phyloP scores from a whole-genome alignment of 805 yeast genomes.

The Wickerhamiella nectarea region DNA sequence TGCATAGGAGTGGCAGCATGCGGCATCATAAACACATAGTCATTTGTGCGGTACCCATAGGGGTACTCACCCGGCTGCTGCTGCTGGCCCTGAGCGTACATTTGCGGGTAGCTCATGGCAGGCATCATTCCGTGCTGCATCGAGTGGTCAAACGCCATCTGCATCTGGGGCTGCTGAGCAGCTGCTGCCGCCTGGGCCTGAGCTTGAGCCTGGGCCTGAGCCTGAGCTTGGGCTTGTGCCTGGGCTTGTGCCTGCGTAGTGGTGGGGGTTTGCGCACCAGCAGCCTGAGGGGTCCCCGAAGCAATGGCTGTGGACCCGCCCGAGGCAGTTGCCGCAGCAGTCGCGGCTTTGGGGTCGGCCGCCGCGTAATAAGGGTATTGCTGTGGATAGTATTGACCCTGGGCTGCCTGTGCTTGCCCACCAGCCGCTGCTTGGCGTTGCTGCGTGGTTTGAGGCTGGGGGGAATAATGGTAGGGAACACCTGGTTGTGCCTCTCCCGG shows the following conservation, averaged over 20 bases:
- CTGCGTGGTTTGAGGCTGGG: slow-evolving; percentile 5
- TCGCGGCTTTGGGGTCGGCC: no score
- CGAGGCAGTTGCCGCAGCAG: neutral
- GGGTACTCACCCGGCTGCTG: slow-evolving; percentile 10
- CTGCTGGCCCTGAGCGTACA: slow-evolving; percentile 8
- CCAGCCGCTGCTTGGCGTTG: slow-evolving; percentile 4
- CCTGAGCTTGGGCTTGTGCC: neutral
- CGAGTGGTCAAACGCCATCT: neutral
- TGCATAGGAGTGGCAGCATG: slow-evolving; percentile 8
- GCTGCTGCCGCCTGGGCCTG: neutral
- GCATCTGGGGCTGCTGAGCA: slow-evolving; percentile 1
- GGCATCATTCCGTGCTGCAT: slow-evolving; percentile 7
- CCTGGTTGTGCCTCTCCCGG: slow-evolving; percentile 2
- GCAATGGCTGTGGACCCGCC: no score
- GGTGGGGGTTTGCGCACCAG: neutral
- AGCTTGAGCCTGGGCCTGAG: neutral
- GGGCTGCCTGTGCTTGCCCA: slow-evolving; percentile 1
- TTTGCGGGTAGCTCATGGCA: slow-evolving; percentile 3
- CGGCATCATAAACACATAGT: slow-evolving; percentile 10
- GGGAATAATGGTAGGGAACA: slow-evolving; percentile 4
- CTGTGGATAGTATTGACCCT: no score
- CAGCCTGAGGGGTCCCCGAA: no score
- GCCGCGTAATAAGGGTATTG: no score
- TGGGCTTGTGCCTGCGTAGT: neutral
- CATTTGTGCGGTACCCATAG: slow-evolving; percentile 8